Evolutionary conservation across 768 basidiomycete species (phyloP).

Genomic region (Leccinum sublutescens): DNA sequence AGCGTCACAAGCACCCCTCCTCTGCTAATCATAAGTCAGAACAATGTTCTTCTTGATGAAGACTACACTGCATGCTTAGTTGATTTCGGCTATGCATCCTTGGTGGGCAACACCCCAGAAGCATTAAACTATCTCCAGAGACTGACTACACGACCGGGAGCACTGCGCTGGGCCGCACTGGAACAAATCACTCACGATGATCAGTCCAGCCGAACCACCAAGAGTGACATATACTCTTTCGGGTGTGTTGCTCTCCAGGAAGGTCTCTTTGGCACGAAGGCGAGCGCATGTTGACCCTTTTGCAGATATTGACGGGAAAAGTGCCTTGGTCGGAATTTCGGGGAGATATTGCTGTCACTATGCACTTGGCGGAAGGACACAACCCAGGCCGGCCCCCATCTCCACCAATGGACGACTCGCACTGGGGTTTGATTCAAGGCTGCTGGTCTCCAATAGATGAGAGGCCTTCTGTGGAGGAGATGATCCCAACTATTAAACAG

Average conservation of each 20-base stretch:
- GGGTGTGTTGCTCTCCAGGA: slow-evolving; percentile 29
- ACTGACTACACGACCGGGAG: background rate
- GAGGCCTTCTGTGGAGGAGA: background rate
- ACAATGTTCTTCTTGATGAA: background rate
- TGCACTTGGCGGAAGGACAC: background rate
- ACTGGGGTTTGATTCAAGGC: background rate
- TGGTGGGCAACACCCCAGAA: background rate
- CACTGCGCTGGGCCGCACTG: background rate
- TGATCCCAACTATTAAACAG: background rate
- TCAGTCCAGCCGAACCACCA: background rate
- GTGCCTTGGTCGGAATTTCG: background rate
- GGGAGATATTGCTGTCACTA: background rate
- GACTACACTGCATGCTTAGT: background rate
- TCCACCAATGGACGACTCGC: background rate
- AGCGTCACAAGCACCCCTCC: too few species aligned
- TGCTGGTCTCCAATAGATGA: background rate
- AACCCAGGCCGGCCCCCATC: background rate
- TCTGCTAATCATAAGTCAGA: background rate
- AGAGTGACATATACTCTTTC: slow-evolving; percentile 16
- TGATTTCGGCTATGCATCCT: background rate
- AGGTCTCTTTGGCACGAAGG: slow-evolving; percentile 6
- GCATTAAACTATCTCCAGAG: background rate
- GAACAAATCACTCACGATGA: background rate
- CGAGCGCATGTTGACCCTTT: background rate
- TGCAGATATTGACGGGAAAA: background rate